Evolutionary conservation across 306 rosid species (phyloP).

Genomic region (Cucurbita argyrosperma): DNA sequence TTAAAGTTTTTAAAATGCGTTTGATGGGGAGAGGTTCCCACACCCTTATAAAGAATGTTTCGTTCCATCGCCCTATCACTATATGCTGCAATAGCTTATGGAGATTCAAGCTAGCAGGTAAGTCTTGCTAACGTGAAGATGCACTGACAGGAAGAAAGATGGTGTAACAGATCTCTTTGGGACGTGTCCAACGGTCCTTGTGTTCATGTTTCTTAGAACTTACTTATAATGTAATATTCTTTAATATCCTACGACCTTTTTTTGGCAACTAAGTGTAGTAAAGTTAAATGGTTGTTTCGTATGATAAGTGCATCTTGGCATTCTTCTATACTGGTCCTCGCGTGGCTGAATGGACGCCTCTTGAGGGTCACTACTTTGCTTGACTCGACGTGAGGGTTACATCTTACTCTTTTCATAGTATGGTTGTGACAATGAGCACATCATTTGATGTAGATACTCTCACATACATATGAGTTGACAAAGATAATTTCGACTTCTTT

Average conservation of each 20-base stretch:
- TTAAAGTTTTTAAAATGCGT: no score
- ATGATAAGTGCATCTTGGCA: no score
- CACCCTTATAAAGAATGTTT: no score
- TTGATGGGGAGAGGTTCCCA: fast-evolving
- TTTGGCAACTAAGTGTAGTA: neutral
- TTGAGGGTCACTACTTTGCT: no score
- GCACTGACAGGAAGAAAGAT: slow-evolving; percentile 47
- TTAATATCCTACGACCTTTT: neutral
- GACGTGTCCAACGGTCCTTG: slow-evolving; percentile 69
- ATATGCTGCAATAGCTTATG: no score
- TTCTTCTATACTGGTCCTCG: no score
- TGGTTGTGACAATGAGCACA: neutral
- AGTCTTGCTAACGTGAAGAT: slow-evolving; percentile 21
- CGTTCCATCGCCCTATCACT: no score
- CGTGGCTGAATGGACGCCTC: no score
- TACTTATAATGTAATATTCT: no score
- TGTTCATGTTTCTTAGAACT: no score
- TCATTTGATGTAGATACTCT: neutral
- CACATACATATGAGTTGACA: neutral
- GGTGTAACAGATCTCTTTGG: slow-evolving; percentile 82
- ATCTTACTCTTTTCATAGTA: no score
- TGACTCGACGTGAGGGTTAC: no score
- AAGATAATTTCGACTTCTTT: neutral
- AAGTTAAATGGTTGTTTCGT: neutral
- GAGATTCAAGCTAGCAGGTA: slow-evolving; percentile 48